Evolutionary conservation across 2,329 filamentous ascomycete genomes (phyloP), one percentile per base, ranked within the genome.

Genomic region (Zasmidium cellare): DNA sequence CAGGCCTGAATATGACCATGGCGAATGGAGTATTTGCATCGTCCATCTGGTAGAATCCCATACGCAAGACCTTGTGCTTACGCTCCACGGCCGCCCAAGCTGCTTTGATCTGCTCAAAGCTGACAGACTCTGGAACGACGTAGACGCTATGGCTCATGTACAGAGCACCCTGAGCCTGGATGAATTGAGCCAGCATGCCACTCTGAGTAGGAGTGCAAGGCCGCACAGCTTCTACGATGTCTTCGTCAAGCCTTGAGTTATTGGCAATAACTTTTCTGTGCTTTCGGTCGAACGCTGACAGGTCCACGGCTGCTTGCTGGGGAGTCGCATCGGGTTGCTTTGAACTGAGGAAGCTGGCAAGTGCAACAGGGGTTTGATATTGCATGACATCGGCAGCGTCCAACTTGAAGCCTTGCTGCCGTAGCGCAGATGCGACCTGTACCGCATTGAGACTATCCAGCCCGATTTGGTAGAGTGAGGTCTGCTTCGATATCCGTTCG

Each of bases 381-480:
- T 89, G 86, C 54, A 97, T 82, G 14, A 97, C 85, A 71, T 96
- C 90, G 1, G 85, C 83, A 0, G 89, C 86, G 1, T 85, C 84
- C 0, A 92, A 74, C 1, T 72, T 68, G 41, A 86, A 76, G 0
- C 86, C 86, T 18, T 80, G 67, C 41, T 80, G 82, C 18, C 88
- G 84, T 16, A 97, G 77, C 23, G 81, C 76, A 1, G 84, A 81
- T 0, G 91, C 90, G 9, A 96, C 79, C 68, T 96, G 92, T 16
- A 85, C 81, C 0, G 91, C 90, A 59, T 89, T 92, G 67, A 97
- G 94, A 70, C 92, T 97, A 73, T 97, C 92, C 2, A 97, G 77
- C 0, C 93, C 93, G n/a, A 96, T 83, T 57, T 89, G 86, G 67
- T 93, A 96, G 50, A 97, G 91, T 0, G 90, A 91, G 0, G 86